Base-by-base conservation (phyloP, 2,329 filamentous ascomycete genomes). In the Microascus cirrosus region DNA sequence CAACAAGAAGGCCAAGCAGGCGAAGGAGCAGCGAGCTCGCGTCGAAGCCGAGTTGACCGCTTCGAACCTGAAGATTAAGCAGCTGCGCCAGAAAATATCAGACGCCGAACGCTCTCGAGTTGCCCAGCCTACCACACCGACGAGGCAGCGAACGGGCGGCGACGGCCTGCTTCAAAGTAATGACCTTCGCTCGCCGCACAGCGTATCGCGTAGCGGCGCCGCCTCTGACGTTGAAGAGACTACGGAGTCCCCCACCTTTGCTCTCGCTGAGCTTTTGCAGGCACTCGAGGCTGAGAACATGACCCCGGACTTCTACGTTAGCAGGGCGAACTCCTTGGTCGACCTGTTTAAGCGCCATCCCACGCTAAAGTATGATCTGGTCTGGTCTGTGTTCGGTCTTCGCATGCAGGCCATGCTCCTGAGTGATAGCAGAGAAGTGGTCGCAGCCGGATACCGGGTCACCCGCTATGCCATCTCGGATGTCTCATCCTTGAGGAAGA, bases 391-490 rank as follows among this genome's bases (percentile, higher is more conserved):
- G 1, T 99, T 99, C 71, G 94, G 95, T 1, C 74, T 95, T 54
- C 83, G 94, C 51, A 92, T 97, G 77, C 94, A 99, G 72, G 86
- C 90, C 64, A 95, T 99, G 90, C 84, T 99, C 24, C 77, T 99
- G 59, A 96, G 93, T 67, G 93, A 96, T 64, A 96, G 89, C 69
- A 85, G 93, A 63, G 95, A 99, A 74, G 93, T 97, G 12, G 90
- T 96, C 25, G 94, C 94, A 28, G 90, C 94, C 51, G 94, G 90
- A 1, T 99, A 97, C 71, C 83, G 94, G 61, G 87, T 97, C 72
- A 92, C 91, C 60, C 84, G 94, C 69, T 95, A 97, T 72, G 89
- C 93, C 55, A 94, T 99, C 63, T 95, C 93, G 12, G 94, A 99
- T 69, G 80, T 91, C 36, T 86, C 85, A 53, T 99, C 94, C 2